Percentiles rank a stretch among this genome's conserved stretches.
These are phyloP conservation scores for Monosporozyma yasuniensis DNA, from an alignment of 805 yeast genomes.

Conservation along the genomic window DNA sequence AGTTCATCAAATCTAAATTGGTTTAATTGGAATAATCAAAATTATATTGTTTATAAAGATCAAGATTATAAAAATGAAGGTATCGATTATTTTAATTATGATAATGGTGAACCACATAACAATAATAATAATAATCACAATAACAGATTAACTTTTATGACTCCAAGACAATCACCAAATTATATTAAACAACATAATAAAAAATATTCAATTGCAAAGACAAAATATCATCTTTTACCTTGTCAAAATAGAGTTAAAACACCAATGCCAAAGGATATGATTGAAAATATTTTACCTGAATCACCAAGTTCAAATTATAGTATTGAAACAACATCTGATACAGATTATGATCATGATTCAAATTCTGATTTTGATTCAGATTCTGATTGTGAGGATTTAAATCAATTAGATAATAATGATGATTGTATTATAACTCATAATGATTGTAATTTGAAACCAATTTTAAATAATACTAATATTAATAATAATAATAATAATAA, in stretches of 20 bases:
- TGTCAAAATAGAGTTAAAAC: slow-evolving; percentile 9
- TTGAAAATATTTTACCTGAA: slow-evolving; percentile 1
- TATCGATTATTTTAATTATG: slow-evolving; percentile 15
- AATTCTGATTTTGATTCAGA: slow-evolving; percentile 4
- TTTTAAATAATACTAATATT: background rate
- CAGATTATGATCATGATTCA: slow-evolving; percentile 7
- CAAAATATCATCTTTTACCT: background rate
- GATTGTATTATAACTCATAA: background rate
- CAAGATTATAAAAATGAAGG: slow-evolving; percentile 12
- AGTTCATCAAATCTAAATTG: background rate
- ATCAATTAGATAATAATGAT: background rate
- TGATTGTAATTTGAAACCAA: slow-evolving; percentile 1
- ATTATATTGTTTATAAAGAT: slow-evolving; percentile 7
- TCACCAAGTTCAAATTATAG: slow-evolving; percentile 2
- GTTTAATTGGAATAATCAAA: slow-evolving; percentile 4
- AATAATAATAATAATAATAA: background rate
- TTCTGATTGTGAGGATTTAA: slow-evolving; percentile 5
- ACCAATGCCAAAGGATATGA: slow-evolving; percentile 8
- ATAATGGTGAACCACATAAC: background rate
- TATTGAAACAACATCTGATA: background rate
- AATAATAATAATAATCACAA: background rate
- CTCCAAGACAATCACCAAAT: background rate
- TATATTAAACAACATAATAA: background rate
- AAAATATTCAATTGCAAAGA: background rate
- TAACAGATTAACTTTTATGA: background rate